Evolutionary conservation across 306 rosid genomes (phyloP), one percentile per base, ranked within the genome.

Genomic region (Rosa chinensis): DNA sequence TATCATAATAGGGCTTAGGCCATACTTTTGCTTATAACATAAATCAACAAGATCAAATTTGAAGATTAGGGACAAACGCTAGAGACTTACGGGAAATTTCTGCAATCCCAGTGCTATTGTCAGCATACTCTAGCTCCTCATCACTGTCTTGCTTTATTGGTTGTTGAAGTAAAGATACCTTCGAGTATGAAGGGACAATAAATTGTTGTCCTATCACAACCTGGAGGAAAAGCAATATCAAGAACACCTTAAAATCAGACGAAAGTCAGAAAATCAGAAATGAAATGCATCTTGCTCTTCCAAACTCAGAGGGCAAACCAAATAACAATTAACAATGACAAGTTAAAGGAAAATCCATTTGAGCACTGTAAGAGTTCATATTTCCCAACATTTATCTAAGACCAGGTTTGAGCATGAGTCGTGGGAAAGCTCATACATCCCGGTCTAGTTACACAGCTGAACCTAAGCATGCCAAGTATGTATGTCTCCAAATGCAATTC

Each of bases 121-220:
- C 98, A 40, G 97, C 99, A 86, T 96, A 90, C 84, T 93, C 99
- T 35, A 96, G 94, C 93, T 96, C 98, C 82, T 96, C 99, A 21
- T 96, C 99, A 63, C 99, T 96, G 70, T 96, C 98, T 89, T 87
- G 97, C 86, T 89, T 90, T 59, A 82, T 84, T 43, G 99, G 99
- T 78, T 91, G 98, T 84, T 86, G 91, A 56, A 88, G 86, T 80
- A 93, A 90, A 28, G 99, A 96, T 75, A 91, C 99, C 79, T 78
- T 80, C 14, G 98, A 96, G 82, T 93, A 93, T 43, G 92, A 53
- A 83, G 98, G 98, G 81, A 93, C 98, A 73, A 83, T 88, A 82
- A 90, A 91, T 48, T 86, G 90, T 48, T 85, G 88, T 79, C 99
- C 98, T 61, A 89, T 82, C 67, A 87, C 86, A 85, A 89, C 99